Conservation (phyloP, 176 grass and related monocot species). For the Rhynchospora tenuis region DNA sequence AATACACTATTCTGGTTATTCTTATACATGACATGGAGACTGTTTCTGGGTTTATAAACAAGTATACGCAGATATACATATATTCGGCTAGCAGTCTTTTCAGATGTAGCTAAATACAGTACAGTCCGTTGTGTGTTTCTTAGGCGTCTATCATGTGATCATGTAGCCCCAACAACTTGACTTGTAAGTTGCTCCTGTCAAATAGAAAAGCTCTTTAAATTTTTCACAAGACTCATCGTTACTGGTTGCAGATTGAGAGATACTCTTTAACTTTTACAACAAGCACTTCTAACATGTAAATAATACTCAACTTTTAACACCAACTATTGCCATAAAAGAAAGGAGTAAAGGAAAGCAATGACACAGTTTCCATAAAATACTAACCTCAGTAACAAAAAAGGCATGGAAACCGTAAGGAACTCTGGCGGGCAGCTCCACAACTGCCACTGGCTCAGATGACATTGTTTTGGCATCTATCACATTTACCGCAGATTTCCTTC, state of each 20-base stretch:
- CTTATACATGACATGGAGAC: not conserved
- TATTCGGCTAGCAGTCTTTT: not conserved
- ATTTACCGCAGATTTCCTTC: constrained; percentile 78
- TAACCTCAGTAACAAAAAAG: constrained; percentile 84
- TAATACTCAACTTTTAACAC: not conserved
- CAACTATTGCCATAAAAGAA: not conserved
- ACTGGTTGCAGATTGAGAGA: not conserved
- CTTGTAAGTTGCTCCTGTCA: constrained; percentile 25
- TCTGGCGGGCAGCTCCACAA: constrained; percentile 71
- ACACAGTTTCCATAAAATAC: not conserved
- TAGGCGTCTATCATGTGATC: not conserved
- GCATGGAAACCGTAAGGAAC: constrained; percentile 89
- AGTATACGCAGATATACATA: not conserved
- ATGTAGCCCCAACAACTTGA: not conserved
- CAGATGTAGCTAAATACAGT: not conserved
- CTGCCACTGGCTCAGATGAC: constrained; percentile 69
- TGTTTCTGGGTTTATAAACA: not conserved
- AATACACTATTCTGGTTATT: not conserved
- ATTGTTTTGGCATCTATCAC: constrained; percentile 94
- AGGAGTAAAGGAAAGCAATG: not conserved
- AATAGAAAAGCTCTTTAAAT: not conserved
- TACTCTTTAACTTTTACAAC: not conserved
- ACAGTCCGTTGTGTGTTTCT: not conserved
- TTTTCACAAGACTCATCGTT: not conserved
- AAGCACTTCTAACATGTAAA: not conserved